phyloP scores from a whole-genome alignment of 2,329 filamentous ascomycete genomes.

The Phoma sp. region DNA sequence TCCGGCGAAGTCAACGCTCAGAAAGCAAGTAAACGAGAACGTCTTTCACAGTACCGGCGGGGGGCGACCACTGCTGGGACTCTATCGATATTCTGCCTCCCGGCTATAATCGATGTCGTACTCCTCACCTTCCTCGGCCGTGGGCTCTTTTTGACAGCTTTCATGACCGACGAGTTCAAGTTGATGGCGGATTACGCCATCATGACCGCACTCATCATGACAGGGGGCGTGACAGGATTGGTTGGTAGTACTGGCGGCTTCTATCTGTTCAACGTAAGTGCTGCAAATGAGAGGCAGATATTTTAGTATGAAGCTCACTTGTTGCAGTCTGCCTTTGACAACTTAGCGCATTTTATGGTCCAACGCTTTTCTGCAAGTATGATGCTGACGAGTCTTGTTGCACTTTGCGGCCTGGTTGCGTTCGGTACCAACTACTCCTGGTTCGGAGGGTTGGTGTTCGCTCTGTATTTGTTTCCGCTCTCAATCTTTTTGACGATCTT shows the following conservation, averaged over 20 bases:
- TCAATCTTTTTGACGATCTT: too few relatives aligned
- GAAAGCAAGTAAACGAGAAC: neutral
- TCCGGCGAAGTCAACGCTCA: neutral
- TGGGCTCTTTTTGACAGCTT: neutral
- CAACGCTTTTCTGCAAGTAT: neutral
- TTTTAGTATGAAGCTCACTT: neutral
- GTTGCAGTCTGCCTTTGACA: neutral
- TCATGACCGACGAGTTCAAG: neutral
- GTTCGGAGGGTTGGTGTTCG: neutral
- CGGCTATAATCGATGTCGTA: neutral
- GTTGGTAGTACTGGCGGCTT: too few relatives aligned
- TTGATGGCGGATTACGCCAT: too few relatives aligned
- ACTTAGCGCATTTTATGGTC: neutral
- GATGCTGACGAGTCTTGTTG: too few relatives aligned
- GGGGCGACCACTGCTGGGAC: neutral
- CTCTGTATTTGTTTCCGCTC: too few relatives aligned
- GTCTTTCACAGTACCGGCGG: neutral
- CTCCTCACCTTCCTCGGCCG: neutral
- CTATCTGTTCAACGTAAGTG: neutral
- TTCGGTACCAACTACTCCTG: neutral
- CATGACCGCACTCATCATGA: too few relatives aligned
- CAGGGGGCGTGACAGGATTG: too few relatives aligned
- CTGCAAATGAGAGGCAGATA: neutral
- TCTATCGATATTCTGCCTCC: neutral
- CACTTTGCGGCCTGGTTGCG: neutral